Evolutionary conservation across 305 asterid genomes (phyloP).

Genomic region (Fraxinus sp.): DNA sequence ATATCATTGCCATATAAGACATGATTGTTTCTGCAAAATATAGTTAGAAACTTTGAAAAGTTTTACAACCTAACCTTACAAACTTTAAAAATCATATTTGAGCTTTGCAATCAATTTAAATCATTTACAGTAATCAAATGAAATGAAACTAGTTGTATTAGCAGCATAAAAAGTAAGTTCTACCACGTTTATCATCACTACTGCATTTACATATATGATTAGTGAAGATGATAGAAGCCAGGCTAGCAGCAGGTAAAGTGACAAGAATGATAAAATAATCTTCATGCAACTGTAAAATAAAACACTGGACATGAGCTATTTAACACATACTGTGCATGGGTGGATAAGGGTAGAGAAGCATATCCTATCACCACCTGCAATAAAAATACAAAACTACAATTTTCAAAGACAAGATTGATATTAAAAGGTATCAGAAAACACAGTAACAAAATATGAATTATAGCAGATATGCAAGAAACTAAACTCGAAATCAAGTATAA

Average conservation of each 20-base stretch:
- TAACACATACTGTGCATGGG: constrained; percentile 84
- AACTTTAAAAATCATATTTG: constrained; percentile 7
- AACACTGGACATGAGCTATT: constrained; percentile 18
- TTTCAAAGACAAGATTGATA: constrained; percentile 27
- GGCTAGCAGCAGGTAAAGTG: constrained; percentile 25
- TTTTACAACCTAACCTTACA: constrained; percentile 9
- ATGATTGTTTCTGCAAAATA: constrained; percentile 6
- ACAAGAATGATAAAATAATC: constrained; percentile 14
- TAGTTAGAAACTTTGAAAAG: background rate
- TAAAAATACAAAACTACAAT: constrained; percentile 27
- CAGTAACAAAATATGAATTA: constrained; percentile 5
- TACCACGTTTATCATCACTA: background rate
- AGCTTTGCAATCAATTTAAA: constrained; percentile 7
- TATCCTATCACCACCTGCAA: constrained; percentile 96
- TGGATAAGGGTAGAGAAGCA: constrained; percentile 83
- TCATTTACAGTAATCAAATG: constrained; percentile 5
- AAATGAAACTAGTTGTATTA: background rate
- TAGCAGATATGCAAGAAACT: constrained; percentile 15
- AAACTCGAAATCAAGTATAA: constrained; percentile 26
- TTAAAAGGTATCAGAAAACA: constrained; percentile 15
- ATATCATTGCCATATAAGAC: background rate
- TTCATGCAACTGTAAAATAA: constrained; percentile 21
- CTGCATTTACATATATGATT: background rate
- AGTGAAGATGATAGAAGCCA: constrained; percentile 15
- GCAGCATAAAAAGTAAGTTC: background rate